A percentile compares a stretch with the other conserved stretches of the same genome.
phyloP scores from a whole-genome alignment of 2,329 filamentous ascomycete species.

The Aspergillus sp. region DNA sequence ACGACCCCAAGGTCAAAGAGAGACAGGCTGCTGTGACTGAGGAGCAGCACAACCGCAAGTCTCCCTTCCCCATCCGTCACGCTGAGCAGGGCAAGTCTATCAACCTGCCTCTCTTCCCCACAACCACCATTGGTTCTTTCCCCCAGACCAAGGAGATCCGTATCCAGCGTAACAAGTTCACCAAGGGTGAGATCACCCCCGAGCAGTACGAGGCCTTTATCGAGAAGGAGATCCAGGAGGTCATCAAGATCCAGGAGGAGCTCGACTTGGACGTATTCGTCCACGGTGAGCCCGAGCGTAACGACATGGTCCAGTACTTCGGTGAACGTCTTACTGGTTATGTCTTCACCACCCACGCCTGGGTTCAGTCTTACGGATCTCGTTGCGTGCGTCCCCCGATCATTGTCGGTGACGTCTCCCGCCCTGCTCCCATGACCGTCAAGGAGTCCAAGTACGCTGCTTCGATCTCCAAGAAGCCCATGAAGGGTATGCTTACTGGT shows the following conservation, averaged over 20 bases:
- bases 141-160: slow-evolving; percentile 99
- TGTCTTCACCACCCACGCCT: slow-evolving; percentile 97
- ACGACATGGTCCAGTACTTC: slow-evolving; percentile 99
- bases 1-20: slow-evolving; percentile 95
- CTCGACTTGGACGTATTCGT: slow-evolving; percentile 95
- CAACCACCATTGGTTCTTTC: slow-evolving; percentile 98
- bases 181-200: slow-evolving; percentile 92
- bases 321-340: slow-evolving; percentile 96
- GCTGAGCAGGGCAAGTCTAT: slow-evolving; percentile 84
- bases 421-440: slow-evolving; percentile 95
- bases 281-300: slow-evolving; percentile 98
- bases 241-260: slow-evolving; percentile 96
- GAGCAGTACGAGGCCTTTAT: slow-evolving; percentile 98
- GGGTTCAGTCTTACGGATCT: slow-evolving; percentile 98
- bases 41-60: slow-evolving; percentile 87
- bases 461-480: slow-evolving; percentile 93
- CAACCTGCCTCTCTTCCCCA: slow-evolving; percentile 93
- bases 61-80: slow-evolving; percentile 77
- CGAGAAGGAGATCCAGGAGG: slow-evolving; percentile 93
- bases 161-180: slow-evolving; percentile 93
- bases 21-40: slow-evolving; percentile 80
- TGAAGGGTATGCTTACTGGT: slow-evolving; percentile 99
- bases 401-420: slow-evolving; percentile 97
- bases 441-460: slow-evolving; percentile 99
- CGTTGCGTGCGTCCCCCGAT: slow-evolving; percentile 97